Percentiles rank a stretch among this genome's conserved stretches.
These are phyloP conservation scores for Microdochium trichocladiopsis DNA, from an alignment of 2,329 filamentous ascomycete species.

Conservation along the genomic window DNA sequence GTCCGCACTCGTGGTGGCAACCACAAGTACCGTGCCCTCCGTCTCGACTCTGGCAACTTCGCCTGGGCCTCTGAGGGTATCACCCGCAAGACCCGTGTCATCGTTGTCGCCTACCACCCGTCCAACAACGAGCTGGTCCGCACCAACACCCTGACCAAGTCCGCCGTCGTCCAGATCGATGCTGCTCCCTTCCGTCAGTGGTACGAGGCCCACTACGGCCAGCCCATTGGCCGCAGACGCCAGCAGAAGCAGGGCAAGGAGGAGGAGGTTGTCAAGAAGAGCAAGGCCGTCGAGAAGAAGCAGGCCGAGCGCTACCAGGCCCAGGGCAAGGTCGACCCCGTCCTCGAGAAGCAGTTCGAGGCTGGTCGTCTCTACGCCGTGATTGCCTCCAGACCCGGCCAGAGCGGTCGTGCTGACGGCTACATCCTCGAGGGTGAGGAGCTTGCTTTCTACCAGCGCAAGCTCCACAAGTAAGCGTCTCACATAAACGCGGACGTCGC, in stretches of 20 bases:
- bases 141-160: constrained; percentile 99
- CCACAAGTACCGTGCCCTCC: constrained; percentile 98
- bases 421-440: constrained; percentile 99
- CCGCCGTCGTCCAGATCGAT: constrained; percentile 97
- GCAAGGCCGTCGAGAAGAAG: constrained; percentile 94
- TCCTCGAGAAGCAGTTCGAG: constrained; percentile 98
- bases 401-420: constrained; percentile 93
- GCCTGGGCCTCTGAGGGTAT: constrained; percentile 97
- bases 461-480: constrained; percentile 86
- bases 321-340: constrained; percentile 84
- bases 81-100: constrained; percentile 98
- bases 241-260: constrained; percentile 72
- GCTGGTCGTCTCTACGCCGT: constrained; percentile 95
- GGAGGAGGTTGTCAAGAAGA: constrained; percentile 78
- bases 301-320: constrained; percentile 79
- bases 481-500: constrained; percentile 1
- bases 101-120: constrained; percentile 96
- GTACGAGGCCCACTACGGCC: constrained; percentile 99
- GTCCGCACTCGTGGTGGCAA: constrained; percentile 97
- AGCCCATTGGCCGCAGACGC: constrained; percentile 80
- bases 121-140: constrained; percentile 99
- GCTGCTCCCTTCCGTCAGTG: constrained; percentile 98
- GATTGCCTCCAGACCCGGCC: constrained; percentile 85
- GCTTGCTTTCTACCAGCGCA: constrained; percentile 99
- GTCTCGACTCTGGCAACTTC: constrained; percentile 98